These are phyloP conservation scores for Trichoderma sp. DNA, from an alignment of 2,329 filamentous ascomycete species.

Conservation along the genomic window DNA sequence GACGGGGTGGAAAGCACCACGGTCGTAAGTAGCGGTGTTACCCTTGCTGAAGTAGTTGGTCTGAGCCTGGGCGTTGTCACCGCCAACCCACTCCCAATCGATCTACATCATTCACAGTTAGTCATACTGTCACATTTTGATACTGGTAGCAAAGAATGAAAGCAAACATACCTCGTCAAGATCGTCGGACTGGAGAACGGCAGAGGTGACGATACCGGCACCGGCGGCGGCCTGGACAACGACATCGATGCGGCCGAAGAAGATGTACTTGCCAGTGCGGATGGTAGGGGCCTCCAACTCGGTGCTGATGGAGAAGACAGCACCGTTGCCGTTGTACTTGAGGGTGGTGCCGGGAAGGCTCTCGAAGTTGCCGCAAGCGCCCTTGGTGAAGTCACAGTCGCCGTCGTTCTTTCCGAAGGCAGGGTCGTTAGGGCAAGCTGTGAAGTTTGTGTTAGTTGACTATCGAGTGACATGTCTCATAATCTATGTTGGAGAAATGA, in stretches of 20 bases:
- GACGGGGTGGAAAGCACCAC: slow-evolving; percentile 64
- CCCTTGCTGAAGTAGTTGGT: slow-evolving; percentile 84
- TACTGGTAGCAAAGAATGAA: neutral
- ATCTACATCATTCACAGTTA: slow-evolving; percentile 54
- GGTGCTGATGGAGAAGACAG: slow-evolving; percentile 66
- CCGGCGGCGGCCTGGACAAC: slow-evolving; percentile 78
- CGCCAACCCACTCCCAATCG: slow-evolving; percentile 93
- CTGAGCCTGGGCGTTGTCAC: slow-evolving; percentile 68
- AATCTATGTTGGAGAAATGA: neutral
- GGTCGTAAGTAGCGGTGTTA: slow-evolving; percentile 69
- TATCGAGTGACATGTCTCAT: neutral
- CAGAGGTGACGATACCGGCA: slow-evolving; percentile 82
- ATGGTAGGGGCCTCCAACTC: slow-evolving; percentile 71
- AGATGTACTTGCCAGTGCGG: slow-evolving; percentile 82
- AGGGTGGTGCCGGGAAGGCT: slow-evolving; percentile 50
- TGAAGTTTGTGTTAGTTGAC: neutral
- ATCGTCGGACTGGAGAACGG: slow-evolving; percentile 86
- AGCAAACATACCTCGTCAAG: slow-evolving; percentile 57
- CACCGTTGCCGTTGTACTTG: slow-evolving; percentile 51
- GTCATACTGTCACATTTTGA: neutral
- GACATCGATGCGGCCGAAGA: slow-evolving; percentile 88
- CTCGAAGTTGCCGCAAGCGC: slow-evolving; percentile 59
- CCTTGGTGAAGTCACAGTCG: slow-evolving; percentile 75
- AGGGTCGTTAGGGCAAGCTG: slow-evolving; percentile 70
- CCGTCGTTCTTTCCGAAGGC: slow-evolving; percentile 65